Conservation (phyloP, 768 basidiomycete species). For the Amanita brunnescens region DNA sequence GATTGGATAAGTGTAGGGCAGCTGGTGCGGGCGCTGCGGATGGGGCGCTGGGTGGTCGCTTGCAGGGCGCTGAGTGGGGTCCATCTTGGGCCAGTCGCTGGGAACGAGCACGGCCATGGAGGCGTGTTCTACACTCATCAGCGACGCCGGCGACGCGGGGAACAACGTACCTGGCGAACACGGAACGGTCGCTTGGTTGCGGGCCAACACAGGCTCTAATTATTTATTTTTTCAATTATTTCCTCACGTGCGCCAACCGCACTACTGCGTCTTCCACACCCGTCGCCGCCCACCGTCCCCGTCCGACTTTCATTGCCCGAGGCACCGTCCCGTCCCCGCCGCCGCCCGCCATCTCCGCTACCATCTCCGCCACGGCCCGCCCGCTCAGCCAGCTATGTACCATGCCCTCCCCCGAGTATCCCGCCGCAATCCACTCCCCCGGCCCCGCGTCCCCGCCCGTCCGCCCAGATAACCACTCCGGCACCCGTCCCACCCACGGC, state of each 20-base stretch:
- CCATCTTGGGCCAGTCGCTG: conserved; percentile 55
- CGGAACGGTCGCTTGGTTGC: too few species aligned
- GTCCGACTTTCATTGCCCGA: conserved; percentile 35
- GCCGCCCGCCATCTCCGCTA: conserved; percentile 29
- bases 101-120: conserved; percentile 77
- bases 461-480: conserved; percentile 37
- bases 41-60: conserved; percentile 32
- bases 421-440: conserved; percentile 68
- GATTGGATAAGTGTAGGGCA: conserved; percentile 57
- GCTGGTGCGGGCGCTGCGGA: conserved; percentile 25
- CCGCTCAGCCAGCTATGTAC: conserved; percentile 60
- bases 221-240: conserved; percentile 21
- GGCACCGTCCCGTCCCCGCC: conserved; percentile 41
- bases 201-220: conserved; percentile 21
- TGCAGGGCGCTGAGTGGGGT: conserved; percentile 49
- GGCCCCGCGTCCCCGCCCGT: conserved; percentile 20
- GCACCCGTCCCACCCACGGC: conserved; percentile 69
- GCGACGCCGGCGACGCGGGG: too few species aligned
- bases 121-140: too few species aligned
- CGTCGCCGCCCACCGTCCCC: conserved; percentile 39
- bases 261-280: conserved; percentile 28
- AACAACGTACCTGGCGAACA: too few species aligned
- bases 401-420: conserved; percentile 71
- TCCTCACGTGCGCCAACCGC: background rate
- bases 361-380: conserved; percentile 50